phyloP scores from a whole-genome alignment of 441 rosid species.

The Eutrema salsugineum region DNA sequence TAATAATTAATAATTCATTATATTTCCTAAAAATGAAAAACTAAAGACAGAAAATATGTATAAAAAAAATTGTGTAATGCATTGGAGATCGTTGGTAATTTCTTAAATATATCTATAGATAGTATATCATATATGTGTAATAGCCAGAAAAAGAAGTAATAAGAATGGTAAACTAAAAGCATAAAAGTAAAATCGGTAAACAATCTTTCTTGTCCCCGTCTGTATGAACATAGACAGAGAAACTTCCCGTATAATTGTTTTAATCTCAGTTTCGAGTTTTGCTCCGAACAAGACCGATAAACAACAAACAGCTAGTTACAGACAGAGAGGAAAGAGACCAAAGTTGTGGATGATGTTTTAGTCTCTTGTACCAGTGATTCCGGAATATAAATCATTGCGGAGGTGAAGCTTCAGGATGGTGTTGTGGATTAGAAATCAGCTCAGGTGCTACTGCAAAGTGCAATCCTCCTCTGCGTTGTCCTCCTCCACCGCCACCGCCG shows the following conservation, averaged over 20 bases:
- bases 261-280: slow-evolving; percentile 2
- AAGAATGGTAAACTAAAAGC: not conserved
- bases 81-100: not conserved
- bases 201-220: slow-evolving; percentile 12
- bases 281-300: slow-evolving; percentile 8
- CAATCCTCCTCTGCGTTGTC: slow-evolving; percentile 35
- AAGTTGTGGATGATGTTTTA: not conserved
- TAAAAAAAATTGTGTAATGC: no score
- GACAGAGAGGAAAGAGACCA: slow-evolving; percentile 7
- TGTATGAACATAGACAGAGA: slow-evolving; percentile 17
- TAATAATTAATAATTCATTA: not conserved
- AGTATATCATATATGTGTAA: no score
- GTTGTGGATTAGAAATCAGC: slow-evolving; percentile 45
- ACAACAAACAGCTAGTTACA: slow-evolving; percentile 21
- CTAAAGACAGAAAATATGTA: no score
- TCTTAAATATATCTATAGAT: not conserved
- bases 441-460: slow-evolving; percentile 66
- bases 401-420: slow-evolving; percentile 44
- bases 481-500: slow-evolving; percentile 39
- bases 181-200: not conserved
- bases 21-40: not conserved
- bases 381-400: slow-evolving; percentile 31
- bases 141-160: not conserved
- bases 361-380: not conserved
- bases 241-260: not conserved